Conservation (phyloP, 23 red algal species). For the Chondrus crispus region DNA sequence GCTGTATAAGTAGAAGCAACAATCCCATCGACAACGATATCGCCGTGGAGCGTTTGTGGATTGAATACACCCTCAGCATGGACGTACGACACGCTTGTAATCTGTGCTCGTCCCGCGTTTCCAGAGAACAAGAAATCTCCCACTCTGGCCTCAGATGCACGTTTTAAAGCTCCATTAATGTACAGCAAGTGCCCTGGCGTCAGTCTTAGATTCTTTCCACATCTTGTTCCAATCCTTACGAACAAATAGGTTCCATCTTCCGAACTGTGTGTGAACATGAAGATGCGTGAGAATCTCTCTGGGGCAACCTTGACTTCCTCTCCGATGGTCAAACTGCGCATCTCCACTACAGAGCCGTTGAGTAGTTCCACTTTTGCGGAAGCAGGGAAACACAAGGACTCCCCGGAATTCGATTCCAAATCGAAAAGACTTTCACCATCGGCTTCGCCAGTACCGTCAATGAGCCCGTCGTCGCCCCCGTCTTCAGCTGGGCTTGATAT, state of each 20-base stretch:
- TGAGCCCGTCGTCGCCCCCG: background rate
- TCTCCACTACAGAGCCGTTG: constrained; percentile 21
- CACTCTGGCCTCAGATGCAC: background rate
- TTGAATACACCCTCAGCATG: background rate
- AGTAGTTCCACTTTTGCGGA: constrained; percentile 35
- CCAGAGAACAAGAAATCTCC: constrained; percentile 1
- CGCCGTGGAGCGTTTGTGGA: background rate
- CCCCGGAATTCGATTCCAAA: constrained; percentile 8
- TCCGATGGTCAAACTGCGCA: constrained; percentile 37
- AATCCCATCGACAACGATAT: background rate
- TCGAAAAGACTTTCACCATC: background rate
- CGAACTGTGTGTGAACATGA: constrained; percentile 60
- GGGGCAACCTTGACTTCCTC: constrained; percentile 51
- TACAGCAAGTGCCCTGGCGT: constrained; percentile 47
- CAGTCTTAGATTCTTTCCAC: background rate
- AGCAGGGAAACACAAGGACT: constrained; percentile 64
- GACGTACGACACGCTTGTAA: background rate
- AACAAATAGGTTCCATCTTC: background rate
- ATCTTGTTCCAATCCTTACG: constrained; percentile 20
- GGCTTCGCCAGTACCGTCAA: background rate
- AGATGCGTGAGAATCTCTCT: constrained; percentile 48
- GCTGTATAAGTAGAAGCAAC: background rate
- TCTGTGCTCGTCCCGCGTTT: background rate
- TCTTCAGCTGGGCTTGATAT: too few relatives aligned
- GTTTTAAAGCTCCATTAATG: constrained; percentile 23